These are phyloP conservation scores for Schizophyllum commune DNA, from an alignment of 1,284 basidiomycete genomes.

Conservation along the genomic window DNA sequence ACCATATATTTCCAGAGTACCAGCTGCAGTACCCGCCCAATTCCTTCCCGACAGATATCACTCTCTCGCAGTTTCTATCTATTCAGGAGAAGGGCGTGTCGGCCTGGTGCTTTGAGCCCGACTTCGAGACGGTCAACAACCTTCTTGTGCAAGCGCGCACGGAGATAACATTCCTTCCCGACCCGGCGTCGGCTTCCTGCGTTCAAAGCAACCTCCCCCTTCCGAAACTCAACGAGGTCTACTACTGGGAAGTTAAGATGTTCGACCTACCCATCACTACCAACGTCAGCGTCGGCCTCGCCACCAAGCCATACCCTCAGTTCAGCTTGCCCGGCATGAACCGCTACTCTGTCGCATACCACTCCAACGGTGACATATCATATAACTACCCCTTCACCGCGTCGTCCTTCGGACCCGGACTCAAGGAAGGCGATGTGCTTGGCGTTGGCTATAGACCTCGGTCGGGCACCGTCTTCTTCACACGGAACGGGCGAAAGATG, in stretches of 20 bases:
- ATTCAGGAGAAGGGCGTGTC: conserved; percentile 98
- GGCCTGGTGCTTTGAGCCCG: conserved; percentile 95
- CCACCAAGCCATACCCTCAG: conserved; percentile 91
- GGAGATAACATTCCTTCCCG: conserved; percentile 92
- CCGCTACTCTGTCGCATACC: conserved; percentile 93
- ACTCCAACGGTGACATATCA: conserved; percentile 95
- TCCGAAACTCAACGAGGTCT: conserved; percentile 94
- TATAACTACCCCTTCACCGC: conserved; percentile 96
- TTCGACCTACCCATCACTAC: conserved; percentile 86
- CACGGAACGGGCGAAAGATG: conserved; percentile 89
- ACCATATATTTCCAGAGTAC: conserved; percentile 44
- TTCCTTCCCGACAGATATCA: conserved; percentile 91
- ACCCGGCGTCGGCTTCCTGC: conserved; percentile 86
- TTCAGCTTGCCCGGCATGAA: conserved; percentile 88
- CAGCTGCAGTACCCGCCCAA: conserved; percentile 90
- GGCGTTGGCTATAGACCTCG: conserved; percentile 91
- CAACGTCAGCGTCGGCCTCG: conserved; percentile 81
- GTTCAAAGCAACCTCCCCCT: conserved; percentile 93
- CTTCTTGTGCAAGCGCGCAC: conserved; percentile 89
- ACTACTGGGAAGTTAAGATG: conserved; percentile 98
- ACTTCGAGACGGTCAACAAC: conserved; percentile 88
- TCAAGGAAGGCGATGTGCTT: conserved; percentile 92
- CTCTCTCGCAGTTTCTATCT: conserved; percentile 91
- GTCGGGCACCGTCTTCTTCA: conserved; percentile 95
- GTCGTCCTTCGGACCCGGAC: conserved; percentile 74